A percentile compares a stretch with the other conserved stretches of the same genome.
phyloP scores from a whole-genome alignment of 106 monocot genomes.

The Dendrobium catenatum region DNA sequence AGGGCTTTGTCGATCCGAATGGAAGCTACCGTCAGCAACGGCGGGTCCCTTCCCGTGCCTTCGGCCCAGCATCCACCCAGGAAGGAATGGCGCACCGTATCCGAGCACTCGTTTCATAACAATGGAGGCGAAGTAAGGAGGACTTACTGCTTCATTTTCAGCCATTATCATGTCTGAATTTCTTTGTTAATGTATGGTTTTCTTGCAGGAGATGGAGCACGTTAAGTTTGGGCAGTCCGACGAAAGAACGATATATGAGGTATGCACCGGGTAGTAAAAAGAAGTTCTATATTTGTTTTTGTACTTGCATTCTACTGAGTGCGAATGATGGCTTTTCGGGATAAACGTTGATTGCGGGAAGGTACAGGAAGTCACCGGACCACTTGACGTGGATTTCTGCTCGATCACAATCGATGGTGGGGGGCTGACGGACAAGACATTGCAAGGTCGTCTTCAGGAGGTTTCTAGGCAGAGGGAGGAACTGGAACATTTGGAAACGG shows the following conservation, averaged over 20 bases:
- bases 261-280: neutral
- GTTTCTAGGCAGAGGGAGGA: slow-evolving; percentile 40
- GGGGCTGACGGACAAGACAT: slow-evolving; percentile 31
- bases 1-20: slow-evolving; percentile 8
- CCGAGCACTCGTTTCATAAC: slow-evolving; percentile 29
- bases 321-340: neutral
- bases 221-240: slow-evolving; percentile 36
- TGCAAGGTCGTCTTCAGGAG: slow-evolving; percentile 40
- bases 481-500: slow-evolving; percentile 46
- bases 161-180: neutral
- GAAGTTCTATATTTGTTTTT: neutral
- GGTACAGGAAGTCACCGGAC: slow-evolving; percentile 38
- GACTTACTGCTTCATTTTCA: neutral
- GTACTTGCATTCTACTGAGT: too few species aligned
- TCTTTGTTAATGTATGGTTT: neutral
- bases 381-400: slow-evolving; percentile 21
- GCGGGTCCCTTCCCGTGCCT: slow-evolving; percentile 23
- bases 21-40: slow-evolving; percentile 28
- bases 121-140: slow-evolving; percentile 27
- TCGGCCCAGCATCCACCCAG: slow-evolving; percentile 19
- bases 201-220: slow-evolving; percentile 29
- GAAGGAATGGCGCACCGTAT: slow-evolving; percentile 59
- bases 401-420: slow-evolving; percentile 41
- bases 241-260: slow-evolving; percentile 60
- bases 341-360: neutral